phyloP scores from a whole-genome alignment of 345 rosid species.

The Clarkia xantiana region DNA sequence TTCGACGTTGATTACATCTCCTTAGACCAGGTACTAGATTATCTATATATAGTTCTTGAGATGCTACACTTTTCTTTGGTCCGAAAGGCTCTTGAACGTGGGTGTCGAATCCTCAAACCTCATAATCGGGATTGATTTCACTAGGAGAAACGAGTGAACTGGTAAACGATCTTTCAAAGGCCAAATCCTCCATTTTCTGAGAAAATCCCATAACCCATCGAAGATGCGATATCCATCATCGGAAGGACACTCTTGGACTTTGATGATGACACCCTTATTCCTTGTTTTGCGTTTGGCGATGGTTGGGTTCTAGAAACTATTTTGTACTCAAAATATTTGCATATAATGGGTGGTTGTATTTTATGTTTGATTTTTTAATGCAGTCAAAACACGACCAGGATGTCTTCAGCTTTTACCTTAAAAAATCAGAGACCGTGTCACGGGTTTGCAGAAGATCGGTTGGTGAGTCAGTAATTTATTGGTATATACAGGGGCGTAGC shows the following conservation, averaged over 20 bases:
- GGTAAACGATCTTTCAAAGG: slow-evolving; percentile 34
- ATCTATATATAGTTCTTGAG: too few relatives aligned
- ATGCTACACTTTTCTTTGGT: slow-evolving; percentile 39
- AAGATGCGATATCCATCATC: slow-evolving; percentile 38
- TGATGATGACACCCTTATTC: slow-evolving; percentile 39
- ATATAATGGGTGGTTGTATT: too few relatives aligned
- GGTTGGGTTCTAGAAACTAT: slow-evolving; percentile 12
- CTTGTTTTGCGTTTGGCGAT: slow-evolving; percentile 44
- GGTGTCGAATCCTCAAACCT: slow-evolving; percentile 74
- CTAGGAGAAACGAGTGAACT: slow-evolving; percentile 73
- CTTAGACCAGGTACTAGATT: slow-evolving; percentile 18
- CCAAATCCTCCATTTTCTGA: slow-evolving; percentile 26
- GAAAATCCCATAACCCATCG: slow-evolving; percentile 29
- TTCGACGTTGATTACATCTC: slow-evolving; percentile 23
- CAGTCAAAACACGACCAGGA: slow-evolving; percentile 42
- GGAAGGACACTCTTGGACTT: slow-evolving; percentile 38
- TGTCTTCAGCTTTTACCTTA: slow-evolving; percentile 33
- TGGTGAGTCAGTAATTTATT: too few relatives aligned
- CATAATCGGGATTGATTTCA: slow-evolving; percentile 57
- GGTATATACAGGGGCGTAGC: too few relatives aligned
- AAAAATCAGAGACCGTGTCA: slow-evolving; percentile 23
- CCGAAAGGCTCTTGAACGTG: slow-evolving; percentile 46
- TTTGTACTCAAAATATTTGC: too few relatives aligned
- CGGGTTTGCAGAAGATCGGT: slow-evolving; percentile 43
- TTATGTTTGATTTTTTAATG: too few relatives aligned